Conservation (phyloP, 305 asterid genomes). For the Solanum hybrid region DNA sequence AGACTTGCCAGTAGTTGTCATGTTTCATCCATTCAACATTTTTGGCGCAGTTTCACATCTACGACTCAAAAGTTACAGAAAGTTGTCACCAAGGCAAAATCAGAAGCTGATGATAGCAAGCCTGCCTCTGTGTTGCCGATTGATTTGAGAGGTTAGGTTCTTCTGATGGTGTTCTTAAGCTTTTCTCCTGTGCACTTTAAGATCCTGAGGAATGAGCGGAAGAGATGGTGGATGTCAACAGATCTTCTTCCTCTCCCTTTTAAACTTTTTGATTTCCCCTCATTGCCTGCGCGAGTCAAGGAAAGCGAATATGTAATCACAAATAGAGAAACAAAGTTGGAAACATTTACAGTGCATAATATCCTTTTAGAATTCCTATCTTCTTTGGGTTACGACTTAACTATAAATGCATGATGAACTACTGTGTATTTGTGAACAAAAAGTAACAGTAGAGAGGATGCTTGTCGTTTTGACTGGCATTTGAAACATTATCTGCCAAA, state of each 20-base stretch:
- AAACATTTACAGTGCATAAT: neutral
- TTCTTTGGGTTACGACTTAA: neutral
- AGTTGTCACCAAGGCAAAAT: constrained; percentile 47
- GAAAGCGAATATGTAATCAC: neutral
- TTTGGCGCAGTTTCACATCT: constrained; percentile 36
- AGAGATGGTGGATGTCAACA: neutral
- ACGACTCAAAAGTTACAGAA: constrained; percentile 31
- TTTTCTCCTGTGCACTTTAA: neutral
- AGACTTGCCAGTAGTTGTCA: constrained; percentile 46
- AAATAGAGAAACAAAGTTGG: neutral
- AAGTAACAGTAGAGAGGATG: neutral
- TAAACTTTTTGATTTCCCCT: neutral
- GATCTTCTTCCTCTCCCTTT: neutral
- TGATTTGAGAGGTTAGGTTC: constrained; percentile 49
- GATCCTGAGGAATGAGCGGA: neutral
- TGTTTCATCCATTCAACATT: constrained; percentile 36
- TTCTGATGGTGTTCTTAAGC: neutral
- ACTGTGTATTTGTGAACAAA: neutral
- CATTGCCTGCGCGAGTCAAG: neutral
- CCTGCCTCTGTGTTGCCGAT: constrained; percentile 52
- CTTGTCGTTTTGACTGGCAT: neutral
- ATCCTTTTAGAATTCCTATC: neutral
- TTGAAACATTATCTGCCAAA: neutral
- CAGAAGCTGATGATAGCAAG: constrained; percentile 46
- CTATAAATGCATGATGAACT: neutral